Evolutionary conservation across 1,284 basidiomycete species (phyloP).

Genomic region (Meira nashicola): DNA sequence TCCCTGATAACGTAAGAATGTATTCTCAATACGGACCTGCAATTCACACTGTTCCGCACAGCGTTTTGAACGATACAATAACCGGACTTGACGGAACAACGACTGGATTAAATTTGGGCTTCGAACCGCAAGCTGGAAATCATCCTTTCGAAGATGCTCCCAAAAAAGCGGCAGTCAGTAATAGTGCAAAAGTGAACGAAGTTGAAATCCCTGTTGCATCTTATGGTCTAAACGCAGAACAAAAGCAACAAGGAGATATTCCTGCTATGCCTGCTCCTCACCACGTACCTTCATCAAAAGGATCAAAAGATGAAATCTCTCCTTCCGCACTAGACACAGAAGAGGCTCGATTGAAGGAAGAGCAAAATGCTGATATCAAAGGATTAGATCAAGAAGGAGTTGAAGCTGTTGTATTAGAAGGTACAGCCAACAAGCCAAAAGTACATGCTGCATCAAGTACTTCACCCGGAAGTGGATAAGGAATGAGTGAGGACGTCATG

Average conservation of each 20-base stretch:
- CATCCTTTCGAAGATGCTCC: slow-evolving; percentile 21
- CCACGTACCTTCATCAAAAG: background rate
- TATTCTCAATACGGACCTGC: slow-evolving; percentile 32
- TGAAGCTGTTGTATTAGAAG: slow-evolving; percentile 34
- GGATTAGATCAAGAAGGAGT: slow-evolving; percentile 38
- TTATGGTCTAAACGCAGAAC: background rate
- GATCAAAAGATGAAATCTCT: background rate
- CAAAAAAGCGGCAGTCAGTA: slow-evolving; percentile 9
- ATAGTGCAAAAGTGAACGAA: background rate
- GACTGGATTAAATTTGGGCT: background rate
- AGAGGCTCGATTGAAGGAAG: background rate
- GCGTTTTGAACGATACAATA: background rate
- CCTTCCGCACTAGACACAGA: slow-evolving; percentile 3
- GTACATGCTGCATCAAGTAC: no score
- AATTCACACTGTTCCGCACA: slow-evolving; percentile 14
- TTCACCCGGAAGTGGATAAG: no score
- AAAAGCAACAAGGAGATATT: slow-evolving; percentile 2
- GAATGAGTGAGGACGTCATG: no score
- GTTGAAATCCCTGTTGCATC: background rate
- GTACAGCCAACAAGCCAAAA: slow-evolving; percentile 18
- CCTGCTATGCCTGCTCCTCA: slow-evolving; percentile 7
- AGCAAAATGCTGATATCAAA: slow-evolving; percentile 12
- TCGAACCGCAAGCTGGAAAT: slow-evolving; percentile 13
- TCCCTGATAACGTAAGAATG: slow-evolving; percentile 26
- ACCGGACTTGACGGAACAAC: slow-evolving; percentile 1